Base-by-base conservation (phyloP, 1,284 basidiomycete genomes). In the Fistulina hepatica region DNA sequence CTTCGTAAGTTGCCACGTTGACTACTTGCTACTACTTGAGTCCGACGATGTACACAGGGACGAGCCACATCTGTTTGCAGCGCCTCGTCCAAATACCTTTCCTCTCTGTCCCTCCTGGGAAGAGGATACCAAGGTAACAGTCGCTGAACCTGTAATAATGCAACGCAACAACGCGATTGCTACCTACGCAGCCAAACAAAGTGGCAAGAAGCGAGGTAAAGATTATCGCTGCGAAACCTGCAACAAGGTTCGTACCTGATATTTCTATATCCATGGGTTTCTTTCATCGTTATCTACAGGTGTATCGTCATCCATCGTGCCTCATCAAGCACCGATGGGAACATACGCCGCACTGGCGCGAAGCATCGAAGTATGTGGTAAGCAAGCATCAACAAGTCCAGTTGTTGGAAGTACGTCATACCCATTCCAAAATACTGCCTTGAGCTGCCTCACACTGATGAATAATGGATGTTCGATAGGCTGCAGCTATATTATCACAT, bases 341-440 rank as follows among this genome's bases (percentile, higher is more conserved):
- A 57, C 92, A 97, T 54, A 90, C 85, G 20, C 88, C 89, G 24
- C 92, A 97, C 56, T 98, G 94, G 94, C 85, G 88, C 36, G 90
- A 93, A 60, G 89, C 91, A 0, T 90, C 85, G 49, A 93, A 94
- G 60, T 82, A 94, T 52, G 76, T 93, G 40, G 70, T 97, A 50
- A 88, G 81, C 62, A 98, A 97, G 65, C 94, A 98, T 57, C 93
- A 97, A 55, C 94, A 97, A 54, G 94, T 98, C 2, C 94, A 97
- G 56, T 67, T 97, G 40, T 80, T 98, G 36, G 94, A 97, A n/a
- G n/a, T n/a, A n/a, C n/a, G n/a, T n/a, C n/a, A 37, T 23, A 22
- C 30, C 17, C 8, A n/a, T n/a, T n/a, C n/a, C n/a, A n/a, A n/a
- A n/a, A n/a, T n/a, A n/a, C n/a, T n/a, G n/a, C n/a, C n/a, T n/a